Evolutionary conservation across 345 rosid species (phyloP).

Genomic region (Rhodomyrtus tomentosa): DNA sequence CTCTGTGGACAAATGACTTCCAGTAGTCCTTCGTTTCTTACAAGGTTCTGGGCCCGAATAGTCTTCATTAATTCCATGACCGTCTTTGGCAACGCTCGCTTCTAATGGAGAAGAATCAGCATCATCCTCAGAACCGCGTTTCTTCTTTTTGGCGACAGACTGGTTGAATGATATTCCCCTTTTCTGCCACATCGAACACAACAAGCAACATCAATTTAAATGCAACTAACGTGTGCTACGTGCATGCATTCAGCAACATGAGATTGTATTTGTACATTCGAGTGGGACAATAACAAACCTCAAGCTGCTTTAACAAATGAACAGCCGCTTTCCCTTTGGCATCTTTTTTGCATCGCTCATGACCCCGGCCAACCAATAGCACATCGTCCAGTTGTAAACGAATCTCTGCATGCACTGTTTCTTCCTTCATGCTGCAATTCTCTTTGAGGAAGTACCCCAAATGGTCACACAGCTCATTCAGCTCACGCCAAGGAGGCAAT

Average conservation of each 20-base stretch:
- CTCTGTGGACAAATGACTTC: conserved; percentile 4
- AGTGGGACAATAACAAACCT: conserved; percentile 32
- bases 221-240: background rate
- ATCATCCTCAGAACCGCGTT: conserved; percentile 7
- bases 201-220: background rate
- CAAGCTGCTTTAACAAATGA: conserved; percentile 56
- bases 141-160: conserved; percentile 12
- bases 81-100: background rate
- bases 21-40: conserved; percentile 20
- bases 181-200: conserved; percentile 23
- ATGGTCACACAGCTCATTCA: conserved; percentile 66
- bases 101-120: background rate
- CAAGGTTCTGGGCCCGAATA: background rate
- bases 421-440: conserved; percentile 32
- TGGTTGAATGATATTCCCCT: conserved; percentile 34
- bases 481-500: conserved; percentile 65
- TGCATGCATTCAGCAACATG: background rate
- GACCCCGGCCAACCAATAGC: conserved; percentile 55
- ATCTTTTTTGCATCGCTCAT: conserved; percentile 42
- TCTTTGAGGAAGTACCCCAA: conserved; percentile 52
- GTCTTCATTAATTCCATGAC: conserved; percentile 8
- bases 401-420: conserved; percentile 44
- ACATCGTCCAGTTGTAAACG: conserved; percentile 53
- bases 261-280: background rate
- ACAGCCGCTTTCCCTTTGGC: conserved; percentile 86